A percentile compares a stretch with the other conserved stretches of the same genome.
These are phyloP conservation scores for Neofusicoccum sp. DNA, from an alignment of 2,329 filamentous ascomycete species.

Conservation along the genomic window DNA sequence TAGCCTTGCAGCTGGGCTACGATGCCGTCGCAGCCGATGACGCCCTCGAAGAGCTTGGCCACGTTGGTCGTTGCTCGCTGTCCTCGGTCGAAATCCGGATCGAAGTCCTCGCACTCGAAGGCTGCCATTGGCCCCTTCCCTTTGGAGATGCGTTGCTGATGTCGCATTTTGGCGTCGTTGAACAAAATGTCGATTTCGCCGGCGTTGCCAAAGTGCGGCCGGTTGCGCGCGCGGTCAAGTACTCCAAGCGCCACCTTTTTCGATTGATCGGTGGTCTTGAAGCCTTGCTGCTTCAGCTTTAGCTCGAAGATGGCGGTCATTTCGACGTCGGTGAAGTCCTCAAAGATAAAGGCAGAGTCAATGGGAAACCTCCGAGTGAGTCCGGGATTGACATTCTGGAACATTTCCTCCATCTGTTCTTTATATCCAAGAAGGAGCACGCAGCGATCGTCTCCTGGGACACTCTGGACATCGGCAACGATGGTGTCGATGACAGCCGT, in stretches of 20 bases:
- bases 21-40: conserved; percentile 58
- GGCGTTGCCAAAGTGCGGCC: conserved; percentile 69
- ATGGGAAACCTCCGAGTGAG: conserved; percentile 65
- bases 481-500: conserved; percentile 70
- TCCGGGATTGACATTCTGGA: conserved; percentile 71
- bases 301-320: conserved; percentile 59
- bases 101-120: conserved; percentile 55
- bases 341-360: conserved; percentile 63
- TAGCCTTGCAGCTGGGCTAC: conserved; percentile 55
- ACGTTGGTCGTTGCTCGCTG: conserved; percentile 51
- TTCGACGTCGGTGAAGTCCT: conserved; percentile 63
- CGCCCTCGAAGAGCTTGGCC: conserved; percentile 55
- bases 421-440: conserved; percentile 70
- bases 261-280: conserved; percentile 52
- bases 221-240: conserved; percentile 60
- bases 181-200: conserved; percentile 72
- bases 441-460: conserved; percentile 68
- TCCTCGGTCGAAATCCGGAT: conserved; percentile 57
- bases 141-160: conserved; percentile 43
- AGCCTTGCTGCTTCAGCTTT: conserved; percentile 60
- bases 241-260: conserved; percentile 58
- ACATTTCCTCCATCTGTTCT: conserved; percentile 68
- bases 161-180: conserved; percentile 53
- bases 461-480: conserved; percentile 69
- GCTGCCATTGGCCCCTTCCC: conserved; percentile 8